Percentiles rank a stretch among this genome's conserved stretches.
Evolutionary conservation across 2,329 filamentous ascomycete species (phyloP).

Genomic region (Trichoderma pleuroti): DNA sequence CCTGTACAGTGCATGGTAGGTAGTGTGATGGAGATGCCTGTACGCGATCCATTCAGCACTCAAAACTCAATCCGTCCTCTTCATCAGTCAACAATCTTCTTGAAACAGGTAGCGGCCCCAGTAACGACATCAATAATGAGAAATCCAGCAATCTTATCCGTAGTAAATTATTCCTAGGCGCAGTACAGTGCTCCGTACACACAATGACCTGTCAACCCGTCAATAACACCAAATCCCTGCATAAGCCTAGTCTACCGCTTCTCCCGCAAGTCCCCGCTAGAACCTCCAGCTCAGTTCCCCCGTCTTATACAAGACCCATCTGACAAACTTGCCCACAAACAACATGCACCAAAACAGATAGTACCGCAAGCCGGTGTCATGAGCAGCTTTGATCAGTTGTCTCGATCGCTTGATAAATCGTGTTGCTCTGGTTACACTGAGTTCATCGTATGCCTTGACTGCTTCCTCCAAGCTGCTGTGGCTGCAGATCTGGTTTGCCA

Average conservation of each 20-base stretch:
- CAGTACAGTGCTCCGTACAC: neutral
- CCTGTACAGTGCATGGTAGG: neutral
- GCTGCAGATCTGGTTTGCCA: slow-evolving; percentile 39
- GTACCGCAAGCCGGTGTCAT: slow-evolving; percentile 16
- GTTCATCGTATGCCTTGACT: slow-evolving; percentile 32
- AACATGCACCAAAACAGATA: slow-evolving; percentile 22
- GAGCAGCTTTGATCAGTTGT: slow-evolving; percentile 18
- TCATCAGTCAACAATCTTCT: neutral
- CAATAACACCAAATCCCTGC: neutral
- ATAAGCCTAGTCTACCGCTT: neutral
- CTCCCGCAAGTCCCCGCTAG: neutral
- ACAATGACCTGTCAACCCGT: neutral
- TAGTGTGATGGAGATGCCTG: neutral
- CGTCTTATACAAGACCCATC: slow-evolving; percentile 22
- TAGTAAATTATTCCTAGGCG: neutral
- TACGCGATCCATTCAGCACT: neutral
- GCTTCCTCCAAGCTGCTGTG: slow-evolving; percentile 27
- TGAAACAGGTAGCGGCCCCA: neutral
- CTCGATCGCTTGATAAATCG: slow-evolving; percentile 25
- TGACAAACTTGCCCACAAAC: slow-evolving; percentile 22
- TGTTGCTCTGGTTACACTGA: slow-evolving; percentile 32
- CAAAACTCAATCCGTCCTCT: neutral
- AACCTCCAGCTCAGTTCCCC: neutral
- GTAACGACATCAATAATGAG: neutral
- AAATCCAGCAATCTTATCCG: neutral